A percentile compares a stretch with the other conserved stretches of the same genome.
These are phyloP conservation scores for Leccinum boreale DNA, from an alignment of 768 basidiomycete genomes.

Conservation along the genomic window DNA sequence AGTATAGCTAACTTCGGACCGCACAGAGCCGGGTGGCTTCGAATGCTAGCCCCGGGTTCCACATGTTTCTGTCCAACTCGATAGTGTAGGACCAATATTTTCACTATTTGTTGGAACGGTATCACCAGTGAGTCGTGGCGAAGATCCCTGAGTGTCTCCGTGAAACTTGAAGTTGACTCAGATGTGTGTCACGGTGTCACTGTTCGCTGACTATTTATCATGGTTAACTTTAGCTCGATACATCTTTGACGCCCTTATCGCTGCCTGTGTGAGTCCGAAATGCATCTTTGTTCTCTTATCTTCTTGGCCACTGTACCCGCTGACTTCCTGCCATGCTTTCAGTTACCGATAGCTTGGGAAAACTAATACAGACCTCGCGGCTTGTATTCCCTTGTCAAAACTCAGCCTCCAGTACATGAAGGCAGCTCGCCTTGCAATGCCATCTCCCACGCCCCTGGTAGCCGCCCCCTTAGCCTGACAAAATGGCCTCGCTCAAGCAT, in stretches of 20 bases:
- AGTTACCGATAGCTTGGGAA: slow-evolving; percentile 5
- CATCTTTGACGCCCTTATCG: slow-evolving; percentile 2
- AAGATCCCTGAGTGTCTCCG: neutral
- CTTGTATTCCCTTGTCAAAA: neutral
- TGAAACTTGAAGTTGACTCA: neutral
- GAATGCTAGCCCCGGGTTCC: neutral
- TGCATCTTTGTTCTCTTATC: neutral
- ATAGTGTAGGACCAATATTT: neutral
- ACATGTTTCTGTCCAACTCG: neutral
- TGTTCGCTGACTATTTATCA: neutral
- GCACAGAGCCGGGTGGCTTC: neutral
- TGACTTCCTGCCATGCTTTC: slow-evolving; percentile 9
- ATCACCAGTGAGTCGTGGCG: neutral
- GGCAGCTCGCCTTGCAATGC: neutral
- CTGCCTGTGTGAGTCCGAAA: neutral
- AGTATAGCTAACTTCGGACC: neutral
- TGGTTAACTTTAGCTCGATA: slow-evolving; percentile 2
- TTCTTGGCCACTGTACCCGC: neutral
- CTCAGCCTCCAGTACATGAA: slow-evolving; percentile 4
- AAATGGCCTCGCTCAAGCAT: slow-evolving; percentile 2
- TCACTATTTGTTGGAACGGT: neutral
- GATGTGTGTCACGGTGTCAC: neutral
- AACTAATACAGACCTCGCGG: neutral
- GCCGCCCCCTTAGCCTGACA: neutral
- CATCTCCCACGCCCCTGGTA: neutral